Percentiles rank a stretch among this genome's conserved stretches.
Conservation (phyloP, 2,329 filamentous ascomycete genomes). For the Claviceps capensis region DNA sequence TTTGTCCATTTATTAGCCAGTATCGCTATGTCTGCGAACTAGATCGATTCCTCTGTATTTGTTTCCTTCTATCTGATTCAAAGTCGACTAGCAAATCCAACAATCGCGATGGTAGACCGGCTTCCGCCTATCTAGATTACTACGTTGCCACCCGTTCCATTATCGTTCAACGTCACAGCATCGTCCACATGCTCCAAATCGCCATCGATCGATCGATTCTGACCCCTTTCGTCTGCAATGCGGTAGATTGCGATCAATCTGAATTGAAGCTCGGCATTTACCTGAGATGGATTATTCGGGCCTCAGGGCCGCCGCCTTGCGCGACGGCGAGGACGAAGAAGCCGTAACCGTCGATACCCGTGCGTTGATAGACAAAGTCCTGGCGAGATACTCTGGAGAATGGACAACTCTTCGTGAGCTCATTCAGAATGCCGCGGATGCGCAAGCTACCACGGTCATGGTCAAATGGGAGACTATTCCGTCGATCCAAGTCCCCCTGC, state of each 20-base stretch:
- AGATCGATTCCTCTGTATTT: no score
- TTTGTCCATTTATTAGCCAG: no score
- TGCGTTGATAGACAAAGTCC: conserved; percentile 92
- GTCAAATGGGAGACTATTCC: conserved; percentile 88
- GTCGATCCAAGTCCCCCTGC: conserved; percentile 63
- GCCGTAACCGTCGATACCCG: conserved; percentile 96
- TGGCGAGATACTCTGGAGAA: conserved; percentile 92
- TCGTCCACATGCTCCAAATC: background rate
- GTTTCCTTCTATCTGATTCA: no score
- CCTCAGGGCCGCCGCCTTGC: conserved; percentile 76
- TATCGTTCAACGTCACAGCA: background rate
- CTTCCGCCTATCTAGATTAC: background rate
- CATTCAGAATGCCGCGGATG: conserved; percentile 97
- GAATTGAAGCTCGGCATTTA: background rate
- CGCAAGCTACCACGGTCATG: conserved; percentile 74
- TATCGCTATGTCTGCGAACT: no score
- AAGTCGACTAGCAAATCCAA: no score
- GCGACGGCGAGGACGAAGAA: conserved; percentile 79
- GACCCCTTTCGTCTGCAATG: background rate
- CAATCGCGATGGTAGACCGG: background rate
- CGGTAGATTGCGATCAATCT: background rate
- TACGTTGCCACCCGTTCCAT: background rate
- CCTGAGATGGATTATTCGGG: conserved; percentile 58
- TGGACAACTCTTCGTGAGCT: conserved; percentile 85
- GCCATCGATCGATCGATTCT: background rate